Base-by-base conservation (phyloP, 345 rosid species). In the Aegle marmelos region DNA sequence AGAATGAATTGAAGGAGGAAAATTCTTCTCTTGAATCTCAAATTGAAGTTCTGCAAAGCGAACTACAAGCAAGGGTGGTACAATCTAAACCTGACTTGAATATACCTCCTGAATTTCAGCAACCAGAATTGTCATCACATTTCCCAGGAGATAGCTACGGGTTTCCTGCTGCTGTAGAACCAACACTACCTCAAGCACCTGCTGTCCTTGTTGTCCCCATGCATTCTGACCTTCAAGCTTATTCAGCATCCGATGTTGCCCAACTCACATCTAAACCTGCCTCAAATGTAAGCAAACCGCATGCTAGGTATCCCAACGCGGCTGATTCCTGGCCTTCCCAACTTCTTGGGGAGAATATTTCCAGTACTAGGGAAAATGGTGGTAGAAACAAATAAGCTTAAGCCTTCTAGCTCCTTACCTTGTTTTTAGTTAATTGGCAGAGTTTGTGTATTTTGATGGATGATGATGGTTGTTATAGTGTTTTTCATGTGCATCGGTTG, bases 291-390 rank as follows among this genome's bases (percentile, higher is more conserved):
- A 89, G 97, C 79, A 96, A 94, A 79, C 99, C 99, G 0, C 94
- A 92, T 75, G 92, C 99, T 14, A 87, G 98, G 80, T 96, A 94
- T 77, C 95, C 94, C 9, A 90, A 89, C 0, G 80, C 89, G 0
- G 82, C 89, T 36, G 98, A 96, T 83, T 88, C 92, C 2, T 96
- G 99, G 99, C 90, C 97, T 19, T 90, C 90, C 48, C 90, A 87
- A 68, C 89, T 96, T 74, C 95, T 96, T 31, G 87, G 88, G 30
- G 89, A 85, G 45, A 74, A 79, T 9, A 57, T 71, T 75, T 21
- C 63, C 63, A 69, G 75, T 72, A 69, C 56, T 10, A 74, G 83
- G 75, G 84, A 84, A 64, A 54, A 69, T 53, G 69, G 72, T 68
- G 79, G 75, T 39, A 2, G 45, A 36, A 73, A 74, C 53, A 61